Base-by-base conservation (phyloP, 2,329 filamentous ascomycete genomes). In the Neonectria faginata region DNA sequence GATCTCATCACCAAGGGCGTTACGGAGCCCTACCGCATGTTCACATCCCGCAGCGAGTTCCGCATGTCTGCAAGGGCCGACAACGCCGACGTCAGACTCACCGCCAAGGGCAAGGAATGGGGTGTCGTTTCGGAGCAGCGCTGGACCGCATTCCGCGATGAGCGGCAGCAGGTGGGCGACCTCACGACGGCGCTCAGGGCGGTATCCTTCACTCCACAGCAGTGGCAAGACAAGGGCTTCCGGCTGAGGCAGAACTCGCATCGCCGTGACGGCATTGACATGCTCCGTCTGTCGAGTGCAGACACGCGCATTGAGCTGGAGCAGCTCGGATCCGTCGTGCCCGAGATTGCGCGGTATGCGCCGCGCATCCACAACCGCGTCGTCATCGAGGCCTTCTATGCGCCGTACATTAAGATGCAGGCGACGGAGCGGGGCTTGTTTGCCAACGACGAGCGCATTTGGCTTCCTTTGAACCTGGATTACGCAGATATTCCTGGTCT, bases 21-120 rank as follows among this genome's bases (percentile, higher is more conserved):
- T 31, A 94, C 92, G 2, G 96, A 99, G 76, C 96, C 96, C 1
- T 99, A 99, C 80, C 89, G 96, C 70, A 98, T 99, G 94, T 99
- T 99, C 82, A 99, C 96, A 2, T 92, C 92, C 6, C 89, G 96
- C 68, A 97, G 92, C 80, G 96, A 99, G 81, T 99, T 97, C 79
- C 92, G 96, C 67, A 94, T 99, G 86, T 93, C 91, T 47, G 89
- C 93, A 2, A 91, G 96, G 67, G 91, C 96, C 50, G 96, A 99
- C 81, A 99, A 99, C 76, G 96, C 96, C 39, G 96, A 99, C 79
- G 79, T 91, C 5, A 90, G 96, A 2, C 88, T 99, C 31, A 98
- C 96, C 0, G 84, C 86, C 31, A 90, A 91, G 76, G 96, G 93
- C 10, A 89, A 91, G 61, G 81, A 85, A 14, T 92, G 90, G 72